Evolutionary conservation across 1,284 basidiomycete genomes (phyloP).

Genomic region (Pseudomicrostroma phylloplanum): DNA sequence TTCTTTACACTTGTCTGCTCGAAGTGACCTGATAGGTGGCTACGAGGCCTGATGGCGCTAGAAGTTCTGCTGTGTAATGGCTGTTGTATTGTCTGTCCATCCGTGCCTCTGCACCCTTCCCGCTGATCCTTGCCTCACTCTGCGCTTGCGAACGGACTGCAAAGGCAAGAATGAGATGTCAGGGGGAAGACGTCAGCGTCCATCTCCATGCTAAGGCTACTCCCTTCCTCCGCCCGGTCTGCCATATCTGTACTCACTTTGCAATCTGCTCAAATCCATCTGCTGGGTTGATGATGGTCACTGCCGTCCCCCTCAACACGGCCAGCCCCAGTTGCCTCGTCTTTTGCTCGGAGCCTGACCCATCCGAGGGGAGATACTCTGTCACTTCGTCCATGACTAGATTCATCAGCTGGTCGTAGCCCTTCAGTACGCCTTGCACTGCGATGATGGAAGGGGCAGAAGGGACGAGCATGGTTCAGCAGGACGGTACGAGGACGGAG

Average conservation of each 20-base stretch:
- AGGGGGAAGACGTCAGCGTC: not conserved
- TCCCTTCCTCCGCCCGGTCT: not conserved
- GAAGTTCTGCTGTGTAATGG: no score
- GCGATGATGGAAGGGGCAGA: slow-evolving; percentile 3
- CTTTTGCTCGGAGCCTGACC: slow-evolving; percentile 13
- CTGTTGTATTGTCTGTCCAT: no score
- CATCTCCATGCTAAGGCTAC: not conserved
- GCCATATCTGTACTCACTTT: slow-evolving; percentile 35
- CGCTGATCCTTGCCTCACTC: no score
- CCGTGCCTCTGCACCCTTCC: no score
- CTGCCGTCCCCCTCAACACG: slow-evolving; percentile 43
- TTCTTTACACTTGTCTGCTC: not conserved
- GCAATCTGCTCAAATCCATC: slow-evolving; percentile 49
- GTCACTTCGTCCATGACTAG: slow-evolving; percentile 85
- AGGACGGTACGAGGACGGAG: not conserved
- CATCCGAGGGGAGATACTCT: slow-evolving; percentile 58
- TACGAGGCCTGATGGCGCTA: no score
- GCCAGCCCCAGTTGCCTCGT: slow-evolving; percentile 41
- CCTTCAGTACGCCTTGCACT: slow-evolving; percentile 90
- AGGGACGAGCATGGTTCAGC: not conserved
- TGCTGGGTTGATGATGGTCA: slow-evolving; percentile 47
- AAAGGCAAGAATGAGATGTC: not conserved
- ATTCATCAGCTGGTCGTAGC: slow-evolving; percentile 93
- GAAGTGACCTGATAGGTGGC: no score
- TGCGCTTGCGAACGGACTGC: not conserved